phyloP scores from a whole-genome alignment of 1,284 basidiomycete species.

The Bjerkandera adusta region DNA sequence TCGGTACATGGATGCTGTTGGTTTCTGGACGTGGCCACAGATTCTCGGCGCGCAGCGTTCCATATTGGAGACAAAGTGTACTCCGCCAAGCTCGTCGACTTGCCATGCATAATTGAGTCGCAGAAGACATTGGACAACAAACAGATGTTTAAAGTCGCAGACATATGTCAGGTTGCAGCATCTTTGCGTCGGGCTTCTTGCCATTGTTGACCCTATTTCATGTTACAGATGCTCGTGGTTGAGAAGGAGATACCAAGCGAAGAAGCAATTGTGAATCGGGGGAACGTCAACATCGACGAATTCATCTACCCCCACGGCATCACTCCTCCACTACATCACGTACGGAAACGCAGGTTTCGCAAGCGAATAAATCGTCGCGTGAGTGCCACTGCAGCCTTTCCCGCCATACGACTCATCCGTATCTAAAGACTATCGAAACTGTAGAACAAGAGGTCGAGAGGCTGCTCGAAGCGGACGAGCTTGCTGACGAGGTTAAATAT shows the following conservation, averaged over 20 bases:
- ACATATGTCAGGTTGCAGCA: slow-evolving; percentile 85
- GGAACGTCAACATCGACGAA: slow-evolving; percentile 87
- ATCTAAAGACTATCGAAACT: slow-evolving; percentile 87
- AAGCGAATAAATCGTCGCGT: slow-evolving; percentile 86
- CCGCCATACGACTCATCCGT: too few relatives aligned
- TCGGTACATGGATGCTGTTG: background rate
- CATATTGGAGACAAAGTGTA: slow-evolving; percentile 83
- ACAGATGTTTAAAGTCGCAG: slow-evolving; percentile 97
- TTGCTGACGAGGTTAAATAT: slow-evolving; percentile 79
- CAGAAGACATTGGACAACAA: slow-evolving; percentile 97
- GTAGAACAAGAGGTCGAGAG: slow-evolving; percentile 97
- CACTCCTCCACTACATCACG: slow-evolving; percentile 91
- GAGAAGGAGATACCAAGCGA: slow-evolving; percentile 71
- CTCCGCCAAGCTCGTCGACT: slow-evolving; percentile 92
- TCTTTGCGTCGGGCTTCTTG: slow-evolving; percentile 11
- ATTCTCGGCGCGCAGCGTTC: slow-evolving; percentile 90
- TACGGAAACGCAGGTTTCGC: slow-evolving; percentile 90
- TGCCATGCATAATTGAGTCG: slow-evolving; percentile 92
- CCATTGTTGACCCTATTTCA: slow-evolving; percentile 12
- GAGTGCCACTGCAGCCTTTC: slow-evolving; percentile 24
- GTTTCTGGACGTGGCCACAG: slow-evolving; percentile 37
- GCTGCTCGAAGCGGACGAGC: slow-evolving; percentile 82
- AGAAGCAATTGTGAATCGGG: slow-evolving; percentile 68
- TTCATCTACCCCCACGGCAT: slow-evolving; percentile 98
- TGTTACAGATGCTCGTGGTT: slow-evolving; percentile 80